These are phyloP conservation scores for Microdochium bolleyi DNA, from an alignment of 2,329 filamentous ascomycete genomes.

Conservation along the genomic window DNA sequence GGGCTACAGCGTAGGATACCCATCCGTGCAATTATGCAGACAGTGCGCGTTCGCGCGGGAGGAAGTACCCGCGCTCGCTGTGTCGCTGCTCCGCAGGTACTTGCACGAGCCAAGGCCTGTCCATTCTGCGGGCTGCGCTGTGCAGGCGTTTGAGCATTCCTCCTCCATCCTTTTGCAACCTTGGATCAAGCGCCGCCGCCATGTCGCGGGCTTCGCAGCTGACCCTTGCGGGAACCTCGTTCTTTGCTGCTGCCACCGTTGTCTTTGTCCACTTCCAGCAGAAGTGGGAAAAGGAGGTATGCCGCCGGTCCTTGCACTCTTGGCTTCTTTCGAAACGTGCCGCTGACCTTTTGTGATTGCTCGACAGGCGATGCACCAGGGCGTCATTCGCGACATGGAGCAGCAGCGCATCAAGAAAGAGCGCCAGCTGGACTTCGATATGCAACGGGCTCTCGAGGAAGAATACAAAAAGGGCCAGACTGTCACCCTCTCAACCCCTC, in stretches of 20 bases:
- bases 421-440: constrained; percentile 87
- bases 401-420: constrained; percentile 86
- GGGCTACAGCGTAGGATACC: no score
- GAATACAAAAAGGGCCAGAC: constrained; percentile 87
- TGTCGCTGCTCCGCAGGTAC: no score
- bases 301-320: constrained; percentile 20
- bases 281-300: constrained; percentile 71
- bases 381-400: constrained; percentile 90
- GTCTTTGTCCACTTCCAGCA: constrained; percentile 86
- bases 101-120: no score
- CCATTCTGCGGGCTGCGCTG: no score
- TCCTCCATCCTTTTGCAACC: not conserved
- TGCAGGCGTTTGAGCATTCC: no score
- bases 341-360: constrained; percentile 3
- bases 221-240: constrained; percentile 70
- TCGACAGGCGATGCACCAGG: constrained; percentile 82
- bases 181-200: not conserved
- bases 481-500: constrained; percentile 32
- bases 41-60: no score
- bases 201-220: constrained; percentile 92
- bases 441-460: constrained; percentile 76
- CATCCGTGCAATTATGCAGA: not conserved
- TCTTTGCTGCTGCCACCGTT: constrained; percentile 70
- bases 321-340: constrained; percentile 2
- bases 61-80: no score